Evolutionary conservation across 768 basidiomycete genomes (phyloP), one percentile per base, ranked within the genome.

Genomic region (Lepiota venenata): DNA sequence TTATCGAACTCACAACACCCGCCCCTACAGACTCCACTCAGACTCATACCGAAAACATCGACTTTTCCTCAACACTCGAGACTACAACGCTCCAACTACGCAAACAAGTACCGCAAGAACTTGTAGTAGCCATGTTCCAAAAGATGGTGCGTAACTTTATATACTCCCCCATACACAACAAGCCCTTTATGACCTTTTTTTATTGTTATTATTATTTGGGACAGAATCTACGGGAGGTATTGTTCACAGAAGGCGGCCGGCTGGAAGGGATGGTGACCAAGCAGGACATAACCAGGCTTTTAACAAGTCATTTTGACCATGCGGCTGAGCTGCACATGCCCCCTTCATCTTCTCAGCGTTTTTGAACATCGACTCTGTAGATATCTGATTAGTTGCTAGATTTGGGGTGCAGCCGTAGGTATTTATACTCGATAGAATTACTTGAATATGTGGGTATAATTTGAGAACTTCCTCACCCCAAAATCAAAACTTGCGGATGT

Each of bases 41-140:
- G 45, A 50, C 70, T 35, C 58, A 63, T 0, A 55, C 64, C 10
- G 67, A 66, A 40, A 61, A 69, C 36, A 61, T 75, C 7, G 72
- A 79, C 57, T 59, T 78, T 43, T 73, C 73, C 3, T 59, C 59
- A 18, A 64, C 74, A 25, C 63, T 79, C 11, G 77, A 80, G 60
- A 72, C 79, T 41, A 75, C 83, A 0, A 69, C 84, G 1, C 71
- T 88, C 46, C 82, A 86, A 56, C 71, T 89, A 51, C 75, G 84
- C 35, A 82, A 85, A 63, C 84, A 86, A 57, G 82, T 85, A 11
- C 85, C 87, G 2, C 77, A 83, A 63, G 86, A 88, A 58, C 71
- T 87, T 9, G 83, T 88, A 12, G 85, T 88, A 22, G 80, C 74
- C 60, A 85, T 85, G 79, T 88, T 88, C 71, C 87, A 87, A 66